Evolutionary conservation across 805 yeast genomes (phyloP).

Genomic region (Citeromyces matritensis): DNA sequence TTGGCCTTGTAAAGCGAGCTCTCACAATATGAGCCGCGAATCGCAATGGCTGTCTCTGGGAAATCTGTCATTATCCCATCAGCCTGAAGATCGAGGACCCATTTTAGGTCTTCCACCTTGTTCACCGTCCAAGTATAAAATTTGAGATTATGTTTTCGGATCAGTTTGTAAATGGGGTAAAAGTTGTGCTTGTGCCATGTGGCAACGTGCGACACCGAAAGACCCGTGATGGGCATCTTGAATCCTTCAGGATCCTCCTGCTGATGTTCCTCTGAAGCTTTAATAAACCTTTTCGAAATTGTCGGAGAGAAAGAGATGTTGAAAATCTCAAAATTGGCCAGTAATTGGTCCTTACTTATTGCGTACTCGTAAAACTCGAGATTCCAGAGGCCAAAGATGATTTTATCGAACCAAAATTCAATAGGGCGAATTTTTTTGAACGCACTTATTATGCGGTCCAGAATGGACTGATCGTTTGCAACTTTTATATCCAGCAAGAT

Average conservation of each 20-base stretch:
- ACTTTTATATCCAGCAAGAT: constrained; percentile 21
- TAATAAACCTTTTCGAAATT: constrained; percentile 9
- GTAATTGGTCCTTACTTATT: constrained; percentile 2
- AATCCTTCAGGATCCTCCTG: constrained; percentile 5
- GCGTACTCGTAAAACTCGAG: constrained; percentile 12
- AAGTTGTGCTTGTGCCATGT: constrained; percentile 7
- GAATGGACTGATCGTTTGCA: constrained; percentile 12
- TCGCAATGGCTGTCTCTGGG: too few relatives aligned
- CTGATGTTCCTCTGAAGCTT: constrained; percentile 5
- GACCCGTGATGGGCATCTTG: constrained; percentile 3
- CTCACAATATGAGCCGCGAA: too few relatives aligned
- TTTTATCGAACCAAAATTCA: constrained; percentile 16
- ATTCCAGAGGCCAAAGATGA: constrained; percentile 22
- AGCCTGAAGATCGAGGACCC: constrained; percentile 6
- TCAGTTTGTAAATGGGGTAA: not conserved
- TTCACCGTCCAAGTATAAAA: constrained; percentile 23
- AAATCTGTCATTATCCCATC: not conserved
- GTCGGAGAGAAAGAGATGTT: constrained; percentile 14
- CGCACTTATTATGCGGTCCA: constrained; percentile 9
- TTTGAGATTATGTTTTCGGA: constrained; percentile 6
- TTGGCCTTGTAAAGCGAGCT: too few relatives aligned
- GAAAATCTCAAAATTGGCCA: constrained; percentile 11
- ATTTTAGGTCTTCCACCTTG: constrained; percentile 8
- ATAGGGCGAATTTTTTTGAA: constrained; percentile 7
- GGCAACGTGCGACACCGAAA: constrained; percentile 9